These are phyloP conservation scores for Elsinoe perseae DNA, from an alignment of 2,329 filamentous ascomycete species.

Conservation along the genomic window DNA sequence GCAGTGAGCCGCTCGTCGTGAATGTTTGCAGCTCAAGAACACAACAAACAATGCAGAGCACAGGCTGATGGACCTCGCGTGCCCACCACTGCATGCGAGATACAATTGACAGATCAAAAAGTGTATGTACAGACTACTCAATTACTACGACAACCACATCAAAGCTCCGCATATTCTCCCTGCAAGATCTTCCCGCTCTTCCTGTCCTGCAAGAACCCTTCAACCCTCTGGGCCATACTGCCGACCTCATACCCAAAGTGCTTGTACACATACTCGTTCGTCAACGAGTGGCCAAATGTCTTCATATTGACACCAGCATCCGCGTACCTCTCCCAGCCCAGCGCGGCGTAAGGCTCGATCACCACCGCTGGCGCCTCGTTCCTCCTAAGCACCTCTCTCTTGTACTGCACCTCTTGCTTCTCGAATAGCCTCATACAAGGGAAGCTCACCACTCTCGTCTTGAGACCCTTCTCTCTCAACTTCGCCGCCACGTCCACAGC, in stretches of 20 bases:
- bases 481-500: conserved; percentile 37
- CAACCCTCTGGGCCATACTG: conserved; percentile 37
- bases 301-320: conserved; percentile 49
- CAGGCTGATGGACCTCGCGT: not conserved
- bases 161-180: conserved; percentile 9
- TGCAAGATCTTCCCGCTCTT: conserved; percentile 21
- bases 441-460: conserved; percentile 43
- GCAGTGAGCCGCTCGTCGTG: not conserved
- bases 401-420: conserved; percentile 39
- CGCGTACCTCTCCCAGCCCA: conserved; percentile 55
- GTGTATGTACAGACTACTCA: conserved; percentile 2
- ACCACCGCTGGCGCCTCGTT: conserved; percentile 45
- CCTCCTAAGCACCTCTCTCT: conserved; percentile 39
- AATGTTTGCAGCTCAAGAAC: not conserved
- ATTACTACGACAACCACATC: not conserved
- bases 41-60: conserved; percentile 4
- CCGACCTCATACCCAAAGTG: conserved; percentile 49
- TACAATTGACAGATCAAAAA: not conserved
- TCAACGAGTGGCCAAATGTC: conserved; percentile 50
- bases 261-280: conserved; percentile 48
- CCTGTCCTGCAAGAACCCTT: conserved; percentile 31
- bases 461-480: conserved; percentile 32
- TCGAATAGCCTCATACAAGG: conserved; percentile 47
- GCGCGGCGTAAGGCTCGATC: conserved; percentile 52
- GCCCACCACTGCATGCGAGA: not conserved